Base-by-base conservation (phyloP, 1,284 basidiomycete genomes). In the Cutaneotrichosporon mucoides region DNA sequence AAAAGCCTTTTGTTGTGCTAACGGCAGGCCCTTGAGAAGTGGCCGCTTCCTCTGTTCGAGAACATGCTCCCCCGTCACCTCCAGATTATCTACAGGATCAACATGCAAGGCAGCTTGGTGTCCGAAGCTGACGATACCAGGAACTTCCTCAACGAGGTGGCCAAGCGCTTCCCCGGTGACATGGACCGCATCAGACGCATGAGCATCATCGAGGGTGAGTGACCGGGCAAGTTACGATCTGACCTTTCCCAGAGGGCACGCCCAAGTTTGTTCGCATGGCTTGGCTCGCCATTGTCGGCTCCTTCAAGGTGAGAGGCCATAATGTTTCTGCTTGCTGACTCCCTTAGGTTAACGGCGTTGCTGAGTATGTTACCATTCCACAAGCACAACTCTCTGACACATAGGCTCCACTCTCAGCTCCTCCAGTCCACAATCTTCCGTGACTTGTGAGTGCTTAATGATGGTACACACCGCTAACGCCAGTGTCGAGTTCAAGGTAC, bases 261-360 rank as follows among this genome's bases (percentile, higher is more conserved):
- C 89, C 89, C 15, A 86, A 93, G 78, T 85, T 89, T 69, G 84
- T 95, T 59, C 85, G 92, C 67, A 95, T 94, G 92, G 90, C 91
- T 40, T 65, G 73, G 58, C 68, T 79, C 35, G 80, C 80, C 54
- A 87, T 73, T 85, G 88, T 81, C 81, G 88, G 80, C 5, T 79
- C 78, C 10, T 79, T 79, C 73, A 92, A 89, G 76, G 73, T 69
- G 41, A 40, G 34, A 11, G 8, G 42, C 45, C 9, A 12, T 2
- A 13, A n/a, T 34, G 5, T 4, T 12, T 6, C 2, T 44, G 44
- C 15, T 24, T 10, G 16, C 51, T 58, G 11, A 53, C 40, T 9
- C 5, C 44, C 8, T 1, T 40, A 65, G 68, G 88, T 94, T 70
- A 96, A 96, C 70, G 92, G 93, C 73, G 93, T 96, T 24, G 92